These are phyloP conservation scores for Thinopyrum elongatum DNA, from an alignment of 176 grass and related monocot species.

Conservation along the genomic window DNA sequence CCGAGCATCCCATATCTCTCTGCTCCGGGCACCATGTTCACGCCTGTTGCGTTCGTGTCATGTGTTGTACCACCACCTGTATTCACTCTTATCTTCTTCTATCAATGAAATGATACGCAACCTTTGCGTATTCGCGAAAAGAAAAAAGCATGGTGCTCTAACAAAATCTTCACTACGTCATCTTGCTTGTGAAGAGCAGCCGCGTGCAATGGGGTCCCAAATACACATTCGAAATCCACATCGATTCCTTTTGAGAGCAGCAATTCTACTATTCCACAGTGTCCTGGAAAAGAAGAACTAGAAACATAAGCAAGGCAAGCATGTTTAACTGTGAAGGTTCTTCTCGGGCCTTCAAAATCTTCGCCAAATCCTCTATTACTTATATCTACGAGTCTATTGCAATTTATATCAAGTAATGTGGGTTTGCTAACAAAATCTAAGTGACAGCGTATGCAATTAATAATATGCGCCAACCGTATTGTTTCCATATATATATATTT, in stretches of 20 bases:
- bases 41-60: too few species aligned
- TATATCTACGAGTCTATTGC: background rate
- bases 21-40: too few species aligned
- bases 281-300: background rate
- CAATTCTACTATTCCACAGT: constrained; percentile 12
- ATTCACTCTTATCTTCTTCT: too few species aligned
- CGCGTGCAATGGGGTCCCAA: background rate
- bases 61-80: too few species aligned
- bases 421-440: background rate
- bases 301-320: background rate
- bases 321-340: background rate
- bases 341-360: background rate
- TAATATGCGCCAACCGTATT: background rate
- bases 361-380: background rate
- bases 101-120: too few species aligned
- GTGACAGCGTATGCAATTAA: background rate
- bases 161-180: background rate
- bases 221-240: background rate
- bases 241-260: constrained; percentile 1
- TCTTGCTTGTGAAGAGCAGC: background rate
- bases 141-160: constrained; percentile 1
- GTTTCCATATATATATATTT: background rate
- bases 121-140: too few species aligned
- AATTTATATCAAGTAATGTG: background rate
- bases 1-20: too few species aligned